Conservation (phyloP, 2,329 filamentous ascomycete species). For the Leptographium procerum region DNA sequence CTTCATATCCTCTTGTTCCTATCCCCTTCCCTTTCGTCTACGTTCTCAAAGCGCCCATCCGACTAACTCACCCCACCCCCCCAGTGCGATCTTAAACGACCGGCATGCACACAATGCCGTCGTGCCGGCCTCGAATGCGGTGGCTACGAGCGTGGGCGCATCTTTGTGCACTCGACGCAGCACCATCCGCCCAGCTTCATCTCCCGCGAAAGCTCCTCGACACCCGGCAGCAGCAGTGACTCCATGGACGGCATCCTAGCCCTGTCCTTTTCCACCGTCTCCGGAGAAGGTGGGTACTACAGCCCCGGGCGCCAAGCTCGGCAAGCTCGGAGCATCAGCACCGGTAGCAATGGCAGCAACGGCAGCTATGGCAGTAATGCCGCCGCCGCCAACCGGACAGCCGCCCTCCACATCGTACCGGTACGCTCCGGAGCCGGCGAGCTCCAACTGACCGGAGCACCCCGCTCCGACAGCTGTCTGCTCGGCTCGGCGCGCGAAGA, state of each 20-base stretch:
- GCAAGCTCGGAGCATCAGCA: background rate
- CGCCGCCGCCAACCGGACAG: background rate
- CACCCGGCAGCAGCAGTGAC: background rate
- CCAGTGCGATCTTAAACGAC: conserved; percentile 15
- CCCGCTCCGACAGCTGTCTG: conserved; percentile 3
- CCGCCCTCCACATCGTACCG: conserved; percentile 6
- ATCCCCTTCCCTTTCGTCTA: background rate
- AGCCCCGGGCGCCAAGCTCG: no score
- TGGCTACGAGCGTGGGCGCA: conserved; percentile 15
- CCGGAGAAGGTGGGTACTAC: no score
- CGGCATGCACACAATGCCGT: conserved; percentile 14
- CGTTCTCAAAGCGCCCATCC: no score
- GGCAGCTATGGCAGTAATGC: background rate
- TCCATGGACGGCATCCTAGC: background rate
- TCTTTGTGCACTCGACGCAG: conserved; percentile 14
- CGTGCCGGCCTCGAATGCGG: conserved; percentile 13
- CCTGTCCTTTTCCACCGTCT: background rate
- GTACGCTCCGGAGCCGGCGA: background rate
- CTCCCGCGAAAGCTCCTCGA: background rate
- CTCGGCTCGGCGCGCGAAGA: conserved; percentile 8
- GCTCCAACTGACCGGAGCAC: background rate
- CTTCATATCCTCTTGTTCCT: no score
- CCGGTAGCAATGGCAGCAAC: background rate
- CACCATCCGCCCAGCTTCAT: background rate
- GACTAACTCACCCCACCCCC: background rate